phyloP scores from a whole-genome alignment of 306 rosid genomes.

The Citrullus mucosospermus region DNA sequence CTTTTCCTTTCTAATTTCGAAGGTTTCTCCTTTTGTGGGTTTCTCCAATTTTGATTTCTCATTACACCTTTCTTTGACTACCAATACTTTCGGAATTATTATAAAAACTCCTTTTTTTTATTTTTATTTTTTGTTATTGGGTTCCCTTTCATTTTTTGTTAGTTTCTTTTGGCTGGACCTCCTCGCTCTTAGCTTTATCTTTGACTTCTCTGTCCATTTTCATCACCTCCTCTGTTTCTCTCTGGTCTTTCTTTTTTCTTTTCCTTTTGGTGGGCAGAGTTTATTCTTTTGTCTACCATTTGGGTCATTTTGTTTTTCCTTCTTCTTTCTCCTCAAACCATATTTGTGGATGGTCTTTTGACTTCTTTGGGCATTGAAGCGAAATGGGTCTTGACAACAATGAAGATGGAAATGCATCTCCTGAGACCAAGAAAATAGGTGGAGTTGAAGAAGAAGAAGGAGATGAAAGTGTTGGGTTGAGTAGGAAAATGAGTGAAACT shows the following conservation, averaged over 20 bases:
- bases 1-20: conserved; percentile 15
- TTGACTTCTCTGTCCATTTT: neutral
- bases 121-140: neutral
- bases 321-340: neutral
- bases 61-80: conserved; percentile 1
- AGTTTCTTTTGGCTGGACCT: neutral
- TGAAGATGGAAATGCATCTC: conserved; percentile 13
- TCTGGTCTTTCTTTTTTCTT: conserved; percentile 8
- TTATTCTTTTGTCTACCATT: conserved; percentile 6
- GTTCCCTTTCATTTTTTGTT: neutral
- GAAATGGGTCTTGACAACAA: conserved; percentile 68
- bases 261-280: conserved; percentile 14
- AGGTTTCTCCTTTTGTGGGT: conserved; percentile 14
- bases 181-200: neutral
- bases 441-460: conserved; percentile 20
- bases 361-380: conserved; percentile 38
- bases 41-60: conserved; percentile 17
- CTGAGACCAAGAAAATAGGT: conserved; percentile 10
- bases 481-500: conserved; percentile 39
- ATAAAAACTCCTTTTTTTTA: neutral
- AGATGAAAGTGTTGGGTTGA: conserved; percentile 17
- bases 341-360: conserved; percentile 27
- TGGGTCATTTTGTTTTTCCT: neutral
- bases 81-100: conserved; percentile 15
- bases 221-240: neutral